Conservation (phyloP, 352 stramenopile species). For the Peronosclerospora sorghi region DNA sequence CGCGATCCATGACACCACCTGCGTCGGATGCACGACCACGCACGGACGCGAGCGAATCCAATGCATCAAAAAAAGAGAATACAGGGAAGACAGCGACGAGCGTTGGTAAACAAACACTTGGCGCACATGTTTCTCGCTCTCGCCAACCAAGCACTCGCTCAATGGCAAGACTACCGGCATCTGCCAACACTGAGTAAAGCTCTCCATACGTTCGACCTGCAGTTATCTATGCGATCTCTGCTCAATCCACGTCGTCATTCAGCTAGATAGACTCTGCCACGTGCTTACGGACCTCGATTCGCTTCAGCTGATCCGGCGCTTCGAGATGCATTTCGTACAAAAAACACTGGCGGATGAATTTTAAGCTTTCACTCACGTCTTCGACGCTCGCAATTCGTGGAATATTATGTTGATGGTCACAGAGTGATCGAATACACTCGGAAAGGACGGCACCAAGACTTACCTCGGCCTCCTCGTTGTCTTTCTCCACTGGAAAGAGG, state of each 20-base stretch:
- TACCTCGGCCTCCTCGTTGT: constrained; percentile 65
- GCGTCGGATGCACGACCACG: constrained; percentile 83
- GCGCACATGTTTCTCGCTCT: constrained; percentile 94
- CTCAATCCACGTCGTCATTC: constrained; percentile 36
- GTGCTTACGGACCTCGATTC: constrained; percentile 45
- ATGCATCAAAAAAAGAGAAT: constrained; percentile 92
- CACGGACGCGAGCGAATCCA: constrained; percentile 84
- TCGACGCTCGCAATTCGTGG: constrained; percentile 70
- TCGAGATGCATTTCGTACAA: constrained; percentile 68
- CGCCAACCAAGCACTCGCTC: constrained; percentile 72
- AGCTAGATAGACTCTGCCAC: constrained; percentile 26
- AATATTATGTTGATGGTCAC: constrained; percentile 36
- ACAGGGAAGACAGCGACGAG: constrained; percentile 66
- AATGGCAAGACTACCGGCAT: constrained; percentile 42
- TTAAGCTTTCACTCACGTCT: constrained; percentile 62
- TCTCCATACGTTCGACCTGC: constrained; percentile 69
- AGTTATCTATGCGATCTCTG: constrained; percentile 49
- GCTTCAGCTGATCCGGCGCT: constrained; percentile 39
- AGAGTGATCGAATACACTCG: constrained; percentile 56
- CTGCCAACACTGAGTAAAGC: constrained; percentile 47
- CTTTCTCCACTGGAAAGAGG: constrained; percentile 66
- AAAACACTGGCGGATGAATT: constrained; percentile 75
- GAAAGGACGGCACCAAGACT: constrained; percentile 48
- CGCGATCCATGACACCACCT: constrained; percentile 91
- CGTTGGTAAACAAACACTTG: constrained; percentile 89